A percentile compares a stretch with the other conserved stretches of the same genome.
Conservation (phyloP, 345 rosid species). For the Citrus inodora region DNA sequence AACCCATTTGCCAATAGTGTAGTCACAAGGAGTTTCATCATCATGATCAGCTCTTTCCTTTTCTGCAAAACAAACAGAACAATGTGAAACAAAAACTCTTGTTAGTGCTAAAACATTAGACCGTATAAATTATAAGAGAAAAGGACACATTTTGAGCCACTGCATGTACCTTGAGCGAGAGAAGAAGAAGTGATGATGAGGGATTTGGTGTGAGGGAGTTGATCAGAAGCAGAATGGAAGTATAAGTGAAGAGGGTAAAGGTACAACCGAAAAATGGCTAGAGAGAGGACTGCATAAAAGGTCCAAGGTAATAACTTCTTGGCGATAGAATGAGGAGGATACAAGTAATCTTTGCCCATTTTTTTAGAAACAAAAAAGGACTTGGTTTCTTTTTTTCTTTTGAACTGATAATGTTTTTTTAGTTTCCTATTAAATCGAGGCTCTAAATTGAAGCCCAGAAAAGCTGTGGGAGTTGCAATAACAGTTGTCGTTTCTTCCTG, state of each 20-base stretch:
- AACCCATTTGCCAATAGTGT: constrained; percentile 70
- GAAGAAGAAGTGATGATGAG: constrained; percentile 17
- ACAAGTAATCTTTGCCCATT: constrained; percentile 42
- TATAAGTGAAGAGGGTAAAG: constrained; percentile 33
- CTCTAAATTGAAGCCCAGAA: not conserved
- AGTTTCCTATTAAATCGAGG: not conserved
- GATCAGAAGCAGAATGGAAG: constrained; percentile 16
- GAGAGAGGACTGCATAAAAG: constrained; percentile 34
- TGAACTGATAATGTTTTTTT: not conserved
- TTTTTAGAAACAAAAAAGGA: not conserved
- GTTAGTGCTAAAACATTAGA: not conserved
- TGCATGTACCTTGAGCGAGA: constrained; percentile 27
- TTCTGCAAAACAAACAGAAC: constrained; percentile 30
- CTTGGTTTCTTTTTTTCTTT: not conserved
- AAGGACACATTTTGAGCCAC: not conserved
- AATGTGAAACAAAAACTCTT: not conserved
- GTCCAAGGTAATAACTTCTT: constrained; percentile 45
- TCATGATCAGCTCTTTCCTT: constrained; percentile 18
- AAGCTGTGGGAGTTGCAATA: not conserved
- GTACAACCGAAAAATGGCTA: constrained; percentile 47
- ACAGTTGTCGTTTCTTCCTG: not conserved
- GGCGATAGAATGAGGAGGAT: constrained; percentile 18
- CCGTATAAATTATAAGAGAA: not conserved
- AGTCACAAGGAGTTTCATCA: constrained; percentile 55
- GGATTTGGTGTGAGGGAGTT: constrained; percentile 15